Conservation (phyloP, 257 asterid species). For the Ajuga chamaepitys region DNA sequence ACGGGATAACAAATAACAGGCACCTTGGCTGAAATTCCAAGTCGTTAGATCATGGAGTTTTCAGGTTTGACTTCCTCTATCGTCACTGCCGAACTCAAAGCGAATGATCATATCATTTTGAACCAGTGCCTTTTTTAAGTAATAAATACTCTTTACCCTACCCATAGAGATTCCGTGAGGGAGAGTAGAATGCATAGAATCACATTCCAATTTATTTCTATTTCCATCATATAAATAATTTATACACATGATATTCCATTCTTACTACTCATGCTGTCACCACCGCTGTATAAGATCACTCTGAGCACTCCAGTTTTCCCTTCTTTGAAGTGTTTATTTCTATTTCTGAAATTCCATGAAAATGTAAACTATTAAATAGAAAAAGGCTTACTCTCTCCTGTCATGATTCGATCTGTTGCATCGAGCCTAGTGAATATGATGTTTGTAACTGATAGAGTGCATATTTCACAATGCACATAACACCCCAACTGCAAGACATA, state of each 20-base stretch:
- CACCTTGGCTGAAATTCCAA: too few species aligned
- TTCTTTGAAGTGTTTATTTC: slow-evolving; percentile 1
- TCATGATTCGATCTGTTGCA: slow-evolving; percentile 90
- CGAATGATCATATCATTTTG: too few species aligned
- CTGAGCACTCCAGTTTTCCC: background rate
- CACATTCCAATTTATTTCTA: background rate
- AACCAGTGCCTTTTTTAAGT: background rate
- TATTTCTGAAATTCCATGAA: slow-evolving; percentile 6
- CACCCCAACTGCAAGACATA: slow-evolving; percentile 72
- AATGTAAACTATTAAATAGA: background rate
- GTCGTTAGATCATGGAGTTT: too few species aligned
- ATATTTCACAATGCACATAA: slow-evolving; percentile 74
- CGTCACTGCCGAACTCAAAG: too few species aligned
- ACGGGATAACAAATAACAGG: background rate
- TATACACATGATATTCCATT: background rate
- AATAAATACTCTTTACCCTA: background rate
- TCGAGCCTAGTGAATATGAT: slow-evolving; percentile 91
- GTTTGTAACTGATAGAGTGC: slow-evolving; percentile 79
- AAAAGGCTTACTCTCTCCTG: slow-evolving; percentile 85
- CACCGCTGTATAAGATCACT: background rate
- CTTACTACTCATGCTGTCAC: background rate
- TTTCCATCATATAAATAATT: background rate
- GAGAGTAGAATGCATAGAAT: too few species aligned
- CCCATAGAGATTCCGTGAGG: too few species aligned
- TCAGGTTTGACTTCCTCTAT: too few species aligned